Conservation (phyloP, 1,284 basidiomycete species). For the Volvariella volvacea region DNA sequence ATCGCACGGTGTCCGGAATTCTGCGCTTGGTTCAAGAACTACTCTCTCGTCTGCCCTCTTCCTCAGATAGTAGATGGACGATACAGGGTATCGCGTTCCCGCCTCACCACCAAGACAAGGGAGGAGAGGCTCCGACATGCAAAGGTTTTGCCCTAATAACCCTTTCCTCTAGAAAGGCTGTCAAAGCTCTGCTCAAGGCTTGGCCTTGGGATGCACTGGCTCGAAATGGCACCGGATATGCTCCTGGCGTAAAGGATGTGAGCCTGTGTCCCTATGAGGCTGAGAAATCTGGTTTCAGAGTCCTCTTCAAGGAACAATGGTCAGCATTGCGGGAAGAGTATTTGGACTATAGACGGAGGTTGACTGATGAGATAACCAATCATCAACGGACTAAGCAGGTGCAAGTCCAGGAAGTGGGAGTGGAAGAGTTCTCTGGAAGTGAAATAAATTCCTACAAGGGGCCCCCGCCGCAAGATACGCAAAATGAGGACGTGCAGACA, state of each 20-base stretch:
- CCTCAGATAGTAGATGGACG: slow-evolving; percentile 5
- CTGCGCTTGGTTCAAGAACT: slow-evolving; percentile 36
- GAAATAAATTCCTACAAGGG: not conserved
- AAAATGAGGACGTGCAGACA: not conserved
- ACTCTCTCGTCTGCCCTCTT: slow-evolving; percentile 17
- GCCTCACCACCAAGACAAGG: slow-evolving; percentile 53
- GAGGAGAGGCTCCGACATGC: slow-evolving; percentile 43
- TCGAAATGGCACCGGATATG: not conserved
- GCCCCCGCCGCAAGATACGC: not conserved
- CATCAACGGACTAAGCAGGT: slow-evolving; percentile 12
- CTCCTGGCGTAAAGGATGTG: slow-evolving; percentile 8
- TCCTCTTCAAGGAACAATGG: slow-evolving; percentile 53
- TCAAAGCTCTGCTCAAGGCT: slow-evolving; percentile 30
- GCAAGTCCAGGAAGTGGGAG: not conserved
- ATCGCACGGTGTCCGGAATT: slow-evolving; percentile 42
- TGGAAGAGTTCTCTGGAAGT: too few relatives aligned
- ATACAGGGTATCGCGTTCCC: slow-evolving; percentile 53
- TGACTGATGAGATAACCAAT: slow-evolving; percentile 40
- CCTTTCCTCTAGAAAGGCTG: slow-evolving; percentile 32
- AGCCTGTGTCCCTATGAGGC: slow-evolving; percentile 31
- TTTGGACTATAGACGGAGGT: slow-evolving; percentile 41
- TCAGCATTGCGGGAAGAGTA: slow-evolving; percentile 58
- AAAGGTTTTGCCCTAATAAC: slow-evolving; percentile 71
- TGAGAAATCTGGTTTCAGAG: slow-evolving; percentile 49
- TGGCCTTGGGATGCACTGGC: slow-evolving; percentile 53